Evolutionary conservation across 495 filamentous ascomycete species (phyloP), one percentile per base, ranked within the genome.

Genomic region (Aspergillus biplanus): DNA sequence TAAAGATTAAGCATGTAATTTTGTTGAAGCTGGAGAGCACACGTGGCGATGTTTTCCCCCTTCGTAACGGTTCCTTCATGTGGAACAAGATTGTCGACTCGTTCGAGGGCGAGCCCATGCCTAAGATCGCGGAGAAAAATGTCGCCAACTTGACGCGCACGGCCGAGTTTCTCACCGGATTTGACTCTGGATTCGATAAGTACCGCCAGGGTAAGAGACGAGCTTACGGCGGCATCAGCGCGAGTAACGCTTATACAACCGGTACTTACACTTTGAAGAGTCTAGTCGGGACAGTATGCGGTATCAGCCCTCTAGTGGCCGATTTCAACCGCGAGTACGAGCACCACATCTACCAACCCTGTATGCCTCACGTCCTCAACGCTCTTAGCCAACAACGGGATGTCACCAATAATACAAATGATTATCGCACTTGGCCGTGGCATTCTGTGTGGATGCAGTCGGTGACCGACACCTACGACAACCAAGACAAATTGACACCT

Each of bases 241-340:
- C 81, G 27, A 75, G 71, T 31, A 76, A 78, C 33, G 80, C 71
- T 18, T 68, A 74, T 49, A 82, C 80, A 7, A 74, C 77, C 6
- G 76, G 78, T 13, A 82, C 78, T 4, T 82, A 80, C 57, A 82
- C 81, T 5, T 66, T 83, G 9, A 84, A 84, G 65, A 80, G 76
- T 59, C 49, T 82, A 18, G 65, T 75, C 1, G 80, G 79, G 5
- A 80, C 75, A n/a, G 67, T 82, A 33, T 84, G 81, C 46, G 80
- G 80, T 7, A 73, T 82, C 49, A 71, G 72, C 1, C 81, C 80
- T 1, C 69, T 84, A 7, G 75, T 80, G 15, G 80, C 78, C 7
- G 81, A 84, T 52, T 82, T 84, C 65, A 78, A 81, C 62, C 74
- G 72, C 33, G 81, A 84, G 65, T 78, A 75, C 59, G 66, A 78